Evolutionary conservation across 148 eudicot genomes (phyloP).

Genomic region (Rheum nobile): DNA sequence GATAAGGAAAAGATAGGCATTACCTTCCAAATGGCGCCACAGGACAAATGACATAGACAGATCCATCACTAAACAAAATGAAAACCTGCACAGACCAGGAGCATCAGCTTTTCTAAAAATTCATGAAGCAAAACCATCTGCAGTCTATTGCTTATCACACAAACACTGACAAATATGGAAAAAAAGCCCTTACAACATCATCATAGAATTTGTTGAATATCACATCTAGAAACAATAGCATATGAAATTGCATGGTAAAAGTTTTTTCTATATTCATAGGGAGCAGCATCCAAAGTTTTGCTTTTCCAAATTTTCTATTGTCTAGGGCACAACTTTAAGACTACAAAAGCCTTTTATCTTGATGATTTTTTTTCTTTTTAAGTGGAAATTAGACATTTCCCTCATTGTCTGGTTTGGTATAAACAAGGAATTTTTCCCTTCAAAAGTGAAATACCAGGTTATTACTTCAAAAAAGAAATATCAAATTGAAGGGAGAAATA

Average conservation of each 20-base stretch:
- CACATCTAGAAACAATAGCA: background rate
- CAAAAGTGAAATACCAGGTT: background rate
- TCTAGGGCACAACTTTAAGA: background rate
- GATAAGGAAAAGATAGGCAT: background rate
- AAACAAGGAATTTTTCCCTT: background rate
- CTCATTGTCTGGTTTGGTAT: background rate
- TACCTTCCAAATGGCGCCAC: conserved; percentile 95
- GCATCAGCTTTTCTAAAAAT: background rate
- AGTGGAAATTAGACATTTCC: background rate
- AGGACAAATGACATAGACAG: conserved; percentile 75
- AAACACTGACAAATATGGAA: background rate
- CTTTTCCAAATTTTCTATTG: background rate
- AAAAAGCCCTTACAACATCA: background rate
- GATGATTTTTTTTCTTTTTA: background rate
- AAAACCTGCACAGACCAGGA: conserved; percentile 53
- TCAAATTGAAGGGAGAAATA: background rate
- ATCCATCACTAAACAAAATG: conserved; percentile 75
- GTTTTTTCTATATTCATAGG: background rate
- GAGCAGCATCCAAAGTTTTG: background rate
- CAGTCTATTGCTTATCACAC: background rate
- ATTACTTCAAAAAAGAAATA: background rate
- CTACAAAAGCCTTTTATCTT: background rate
- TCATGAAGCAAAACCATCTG: background rate
- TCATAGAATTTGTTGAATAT: background rate
- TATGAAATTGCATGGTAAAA: background rate